Evolutionary conservation across 306 rosid species (phyloP), one percentile per base, ranked within the genome.

Genomic region (Citrullus colocynthis): DNA sequence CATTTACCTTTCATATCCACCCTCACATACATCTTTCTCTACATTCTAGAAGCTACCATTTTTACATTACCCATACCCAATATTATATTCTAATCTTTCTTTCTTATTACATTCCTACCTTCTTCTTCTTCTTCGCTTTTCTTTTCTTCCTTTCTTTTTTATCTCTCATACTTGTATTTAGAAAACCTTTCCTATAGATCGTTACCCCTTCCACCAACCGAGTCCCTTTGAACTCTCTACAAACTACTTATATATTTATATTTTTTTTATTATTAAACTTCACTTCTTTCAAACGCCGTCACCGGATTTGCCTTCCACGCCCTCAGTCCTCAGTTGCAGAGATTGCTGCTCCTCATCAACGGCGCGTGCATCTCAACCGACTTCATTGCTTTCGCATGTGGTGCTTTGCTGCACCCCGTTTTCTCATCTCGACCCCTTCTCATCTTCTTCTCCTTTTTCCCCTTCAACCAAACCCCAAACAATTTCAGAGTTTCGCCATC

Each of bases 391-490:
- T 95, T 90, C 9, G 79, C 39, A 15, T 37, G 80, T 55, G 90
- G 82, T 79, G 32, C 63, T 32, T 87, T 87, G 58, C 66, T 51
- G 20, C 87, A 81, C 57, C 83, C 89, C 20, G 56, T 36, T 79
- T 88, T 89, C 75, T 91, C 90, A 0, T 88, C 86, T 3, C 89
- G 86, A 12, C 4, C 83, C 78, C 90, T 87, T 59, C 84, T 94
- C 71, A 76, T 84, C 42, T 78, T 82, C 6, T 81, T 49, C 20
- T 37, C 18, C 79, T 5, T 12, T 78, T 9, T 84, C 3, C 80
- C 88, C 75, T 86, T 88, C 77, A 96, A 81, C 99, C 93, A 92
- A 75, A 96, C 99, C 45, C 99, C 99, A 77, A 96, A 96, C 83
- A 96, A 87, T 82, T 91, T 92, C 91, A 96, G 63, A 81, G 86